These are phyloP conservation scores for Phytopythium helicoides DNA, from an alignment of 352 stramenopile species.

Conservation along the genomic window DNA sequence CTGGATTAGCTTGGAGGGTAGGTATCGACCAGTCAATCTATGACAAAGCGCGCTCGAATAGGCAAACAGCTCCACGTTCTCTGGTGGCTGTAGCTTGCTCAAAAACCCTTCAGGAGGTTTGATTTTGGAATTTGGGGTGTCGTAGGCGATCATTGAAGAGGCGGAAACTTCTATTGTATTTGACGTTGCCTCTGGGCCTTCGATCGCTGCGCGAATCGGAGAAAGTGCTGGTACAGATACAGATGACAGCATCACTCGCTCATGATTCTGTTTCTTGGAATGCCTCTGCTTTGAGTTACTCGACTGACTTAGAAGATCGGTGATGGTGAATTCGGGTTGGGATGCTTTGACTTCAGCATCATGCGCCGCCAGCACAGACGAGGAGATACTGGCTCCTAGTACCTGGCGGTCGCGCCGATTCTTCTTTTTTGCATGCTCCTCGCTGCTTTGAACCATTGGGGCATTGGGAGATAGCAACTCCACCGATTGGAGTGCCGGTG, in stretches of 20 bases:
- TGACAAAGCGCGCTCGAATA: constrained; percentile 69
- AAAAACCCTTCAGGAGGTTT: constrained; percentile 27
- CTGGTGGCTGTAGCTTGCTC: constrained; percentile 30
- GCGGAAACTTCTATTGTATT: neutral
- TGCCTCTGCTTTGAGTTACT: constrained; percentile 2
- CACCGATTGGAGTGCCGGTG: constrained; percentile 11
- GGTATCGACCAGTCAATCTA: constrained; percentile 58
- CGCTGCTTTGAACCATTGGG: no score
- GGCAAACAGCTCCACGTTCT: constrained; percentile 67
- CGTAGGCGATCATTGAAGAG: neutral
- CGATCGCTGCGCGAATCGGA: neutral
- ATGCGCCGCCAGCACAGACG: constrained; percentile 16
- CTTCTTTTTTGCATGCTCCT: neutral
- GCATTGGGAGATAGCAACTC: no score
- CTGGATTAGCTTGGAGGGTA: constrained; percentile 42
- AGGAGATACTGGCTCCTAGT: constrained; percentile 37
- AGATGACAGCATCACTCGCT: neutral
- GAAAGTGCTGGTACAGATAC: neutral
- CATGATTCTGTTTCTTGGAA: neutral
- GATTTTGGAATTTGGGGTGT: neutral
- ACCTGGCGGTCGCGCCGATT: constrained; percentile 7
- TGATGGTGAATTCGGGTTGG: constrained; percentile 25
- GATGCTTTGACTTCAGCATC: constrained; percentile 1
- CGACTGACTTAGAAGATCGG: constrained; percentile 19
- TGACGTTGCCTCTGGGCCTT: constrained; percentile 1